phyloP scores from a whole-genome alignment of 345 rosid genomes.

The Mercurialis annua region DNA sequence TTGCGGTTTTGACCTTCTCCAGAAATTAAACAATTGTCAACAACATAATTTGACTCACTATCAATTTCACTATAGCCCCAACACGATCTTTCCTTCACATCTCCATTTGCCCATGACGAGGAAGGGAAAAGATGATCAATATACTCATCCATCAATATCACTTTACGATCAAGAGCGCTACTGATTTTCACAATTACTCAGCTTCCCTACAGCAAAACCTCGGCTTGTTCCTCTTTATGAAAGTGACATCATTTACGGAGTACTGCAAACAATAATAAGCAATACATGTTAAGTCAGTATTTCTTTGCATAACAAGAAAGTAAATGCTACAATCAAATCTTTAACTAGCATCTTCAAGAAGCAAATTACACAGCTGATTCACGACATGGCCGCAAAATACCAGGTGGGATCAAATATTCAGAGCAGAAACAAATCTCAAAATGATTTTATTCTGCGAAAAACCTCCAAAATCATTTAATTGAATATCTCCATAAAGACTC shows the following conservation, averaged over 20 bases:
- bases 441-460: too few species aligned
- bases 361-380: neutral
- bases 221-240: neutral
- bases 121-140: slow-evolving; percentile 31
- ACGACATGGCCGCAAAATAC: neutral
- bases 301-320: neutral
- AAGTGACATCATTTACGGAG: neutral
- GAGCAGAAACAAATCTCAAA: neutral
- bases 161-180: neutral
- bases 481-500: too few species aligned
- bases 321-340: neutral
- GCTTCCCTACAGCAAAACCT: neutral
- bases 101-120: slow-evolving; percentile 28
- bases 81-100: slow-evolving; percentile 29
- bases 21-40: slow-evolving; percentile 24
- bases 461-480: too few species aligned
- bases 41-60: slow-evolving; percentile 21
- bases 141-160: slow-evolving; percentile 40
- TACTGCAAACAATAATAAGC: neutral
- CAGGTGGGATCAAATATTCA: neutral
- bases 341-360: neutral
- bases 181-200: neutral
- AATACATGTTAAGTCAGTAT: neutral
- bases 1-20: slow-evolving; percentile 21
- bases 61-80: slow-evolving; percentile 31